Evolutionary conservation across 768 basidiomycete species (phyloP).

Genomic region (Tulasnella sp.): DNA sequence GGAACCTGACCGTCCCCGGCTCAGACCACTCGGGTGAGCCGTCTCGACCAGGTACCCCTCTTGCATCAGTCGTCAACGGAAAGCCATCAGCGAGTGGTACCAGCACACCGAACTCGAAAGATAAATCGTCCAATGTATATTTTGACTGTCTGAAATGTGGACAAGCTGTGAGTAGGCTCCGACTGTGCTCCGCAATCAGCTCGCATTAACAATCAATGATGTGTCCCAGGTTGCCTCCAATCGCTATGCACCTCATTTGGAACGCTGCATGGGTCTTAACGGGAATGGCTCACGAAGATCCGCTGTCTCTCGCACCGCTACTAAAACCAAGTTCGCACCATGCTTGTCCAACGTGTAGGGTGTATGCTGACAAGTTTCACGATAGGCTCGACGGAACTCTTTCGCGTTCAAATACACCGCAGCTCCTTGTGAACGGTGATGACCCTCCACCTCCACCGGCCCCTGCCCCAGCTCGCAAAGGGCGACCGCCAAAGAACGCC

Average conservation of each 20-base stretch:
- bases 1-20: not conserved
- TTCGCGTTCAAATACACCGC: constrained; percentile 19
- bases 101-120: constrained; percentile 11
- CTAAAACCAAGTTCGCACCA: constrained; percentile 10
- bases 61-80: not conserved
- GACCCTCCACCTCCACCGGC: not conserved
- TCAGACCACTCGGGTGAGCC: not conserved
- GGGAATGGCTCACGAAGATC: constrained; percentile 1
- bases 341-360: not conserved
- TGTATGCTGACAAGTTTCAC: not conserved
- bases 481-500: constrained; percentile 15
- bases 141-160: constrained; percentile 18
- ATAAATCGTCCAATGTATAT: constrained; percentile 5
- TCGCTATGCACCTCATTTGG: constrained; percentile 17
- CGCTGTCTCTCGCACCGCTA: not conserved
- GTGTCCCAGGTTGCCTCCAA: constrained; percentile 14
- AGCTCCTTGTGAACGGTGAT: constrained; percentile 1
- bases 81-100: not conserved
- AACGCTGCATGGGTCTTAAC: constrained; percentile 12
- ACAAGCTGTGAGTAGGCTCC: not conserved
- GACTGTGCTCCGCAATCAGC: not conserved
- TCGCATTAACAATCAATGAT: not conserved
- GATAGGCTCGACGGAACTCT: not conserved
- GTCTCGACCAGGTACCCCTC: not conserved
- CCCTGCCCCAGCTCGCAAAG: constrained; percentile 6